Percentiles rank a stretch among this genome's conserved stretches.
These are phyloP conservation scores for Xanthoparmelia taractica DNA, from an alignment of 495 filamentous ascomycete species.

Conservation along the genomic window DNA sequence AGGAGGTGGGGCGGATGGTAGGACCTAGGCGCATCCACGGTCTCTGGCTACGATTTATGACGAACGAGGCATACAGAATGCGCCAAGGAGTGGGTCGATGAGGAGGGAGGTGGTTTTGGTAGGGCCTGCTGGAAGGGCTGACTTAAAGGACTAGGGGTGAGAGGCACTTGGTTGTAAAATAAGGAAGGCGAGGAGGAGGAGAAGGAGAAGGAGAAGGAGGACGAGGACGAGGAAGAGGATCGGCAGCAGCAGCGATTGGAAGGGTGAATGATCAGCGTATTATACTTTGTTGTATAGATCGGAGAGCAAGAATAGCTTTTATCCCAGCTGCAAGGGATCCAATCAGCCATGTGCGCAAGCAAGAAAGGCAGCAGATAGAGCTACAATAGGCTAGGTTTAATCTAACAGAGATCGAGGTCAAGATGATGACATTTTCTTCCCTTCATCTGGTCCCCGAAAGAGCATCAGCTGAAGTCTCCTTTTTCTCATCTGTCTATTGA, in stretches of 20 bases:
- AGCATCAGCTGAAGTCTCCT: not conserved
- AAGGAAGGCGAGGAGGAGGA: not conserved
- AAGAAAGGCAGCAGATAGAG: not conserved
- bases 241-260: not conserved
- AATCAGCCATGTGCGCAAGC: not conserved
- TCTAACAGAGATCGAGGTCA: too few relatives aligned
- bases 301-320: not conserved
- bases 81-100: constrained; percentile 13
- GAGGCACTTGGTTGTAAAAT: not conserved
- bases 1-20: constrained; percentile 18
- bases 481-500: too few relatives aligned
- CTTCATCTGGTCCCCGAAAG: constrained; percentile 19
- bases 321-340: not conserved
- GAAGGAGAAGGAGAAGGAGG: not conserved
- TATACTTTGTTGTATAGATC: not conserved
- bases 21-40: constrained; percentile 14
- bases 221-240: not conserved
- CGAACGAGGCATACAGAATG: constrained; percentile 20
- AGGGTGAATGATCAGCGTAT: not conserved
- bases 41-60: constrained; percentile 19
- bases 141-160: constrained; percentile 18
- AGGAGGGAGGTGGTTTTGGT: constrained; percentile 21
- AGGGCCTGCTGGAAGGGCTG: constrained; percentile 13
- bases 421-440: constrained; percentile 27
- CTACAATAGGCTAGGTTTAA: not conserved